A percentile compares a stretch with the other conserved stretches of the same genome.
phyloP scores from a whole-genome alignment of 176 grass and related monocot genomes.

The Eleusine coracana region DNA sequence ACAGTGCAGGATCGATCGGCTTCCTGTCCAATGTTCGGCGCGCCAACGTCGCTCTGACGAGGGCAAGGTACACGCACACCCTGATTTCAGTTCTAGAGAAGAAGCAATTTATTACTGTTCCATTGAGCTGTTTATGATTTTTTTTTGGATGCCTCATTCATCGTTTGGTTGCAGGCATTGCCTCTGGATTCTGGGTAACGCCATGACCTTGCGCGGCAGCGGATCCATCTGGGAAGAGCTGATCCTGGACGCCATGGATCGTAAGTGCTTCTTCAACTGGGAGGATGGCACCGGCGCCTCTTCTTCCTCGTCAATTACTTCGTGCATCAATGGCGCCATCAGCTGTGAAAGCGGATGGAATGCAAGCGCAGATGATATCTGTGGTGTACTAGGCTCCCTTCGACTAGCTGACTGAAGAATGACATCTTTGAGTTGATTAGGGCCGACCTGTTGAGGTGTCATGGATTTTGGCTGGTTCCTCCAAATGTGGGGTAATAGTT shows the following conservation, averaged over 20 bases:
- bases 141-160: not conserved
- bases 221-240: conserved; percentile 66
- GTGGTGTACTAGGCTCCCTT: conserved; percentile 22
- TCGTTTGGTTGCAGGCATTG: conserved; percentile 53
- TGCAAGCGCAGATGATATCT: conserved; percentile 10
- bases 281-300: not conserved
- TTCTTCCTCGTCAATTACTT: not conserved
- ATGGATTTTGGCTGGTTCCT: conserved; percentile 8
- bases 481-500: no score
- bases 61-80: conserved; percentile 53
- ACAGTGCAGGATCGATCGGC: conserved; percentile 49
- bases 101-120: not conserved
- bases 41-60: conserved; percentile 65
- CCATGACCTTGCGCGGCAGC: conserved; percentile 47
- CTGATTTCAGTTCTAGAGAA: not conserved
- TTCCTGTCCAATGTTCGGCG: conserved; percentile 61
- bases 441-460: not conserved
- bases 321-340: not conserved
- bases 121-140: not conserved
- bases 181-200: conserved; percentile 74
- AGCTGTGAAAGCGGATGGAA: not conserved
- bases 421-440: not conserved
- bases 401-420: not conserved
- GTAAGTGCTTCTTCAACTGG: conserved; percentile 58
- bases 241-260: conserved; percentile 52